Evolutionary conservation across 495 filamentous ascomycete species (phyloP).

Genomic region (Penicillium paradoxum): DNA sequence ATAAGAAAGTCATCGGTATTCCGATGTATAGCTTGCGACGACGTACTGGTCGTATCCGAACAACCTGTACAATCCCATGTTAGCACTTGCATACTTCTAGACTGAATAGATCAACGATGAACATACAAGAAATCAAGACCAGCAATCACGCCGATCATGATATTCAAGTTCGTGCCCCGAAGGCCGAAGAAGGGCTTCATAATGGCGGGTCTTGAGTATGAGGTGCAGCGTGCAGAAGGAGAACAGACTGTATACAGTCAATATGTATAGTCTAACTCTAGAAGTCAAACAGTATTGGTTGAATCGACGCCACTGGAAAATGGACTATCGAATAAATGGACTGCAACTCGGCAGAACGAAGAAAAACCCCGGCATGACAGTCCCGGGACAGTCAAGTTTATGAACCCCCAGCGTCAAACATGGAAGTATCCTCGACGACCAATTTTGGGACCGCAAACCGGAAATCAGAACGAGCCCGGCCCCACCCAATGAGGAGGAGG

Average conservation of each 20-base stretch:
- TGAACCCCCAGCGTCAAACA: background rate
- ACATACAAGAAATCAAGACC: slow-evolving; percentile 61
- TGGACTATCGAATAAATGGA: background rate
- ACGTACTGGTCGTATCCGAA: slow-evolving; percentile 37
- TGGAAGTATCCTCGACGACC: background rate
- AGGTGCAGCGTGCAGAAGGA: background rate
- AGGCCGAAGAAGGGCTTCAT: slow-evolving; percentile 54
- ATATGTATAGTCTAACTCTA: slow-evolving; percentile 5
- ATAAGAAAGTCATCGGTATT: background rate
- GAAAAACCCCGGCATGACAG: background rate
- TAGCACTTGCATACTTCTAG: background rate
- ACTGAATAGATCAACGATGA: background rate
- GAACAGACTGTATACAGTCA: slow-evolving; percentile 10
- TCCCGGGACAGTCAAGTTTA: background rate
- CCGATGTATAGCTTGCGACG: too few relatives aligned
- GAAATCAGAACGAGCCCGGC: background rate
- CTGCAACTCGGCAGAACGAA: background rate
- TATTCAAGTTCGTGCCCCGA: slow-evolving; percentile 57
- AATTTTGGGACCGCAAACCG: background rate
- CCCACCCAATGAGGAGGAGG: slow-evolving; percentile 1
- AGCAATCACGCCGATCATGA: slow-evolving; percentile 61
- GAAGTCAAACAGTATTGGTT: background rate
- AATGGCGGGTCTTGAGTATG: slow-evolving; percentile 4
- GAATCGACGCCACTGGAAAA: slow-evolving; percentile 2
- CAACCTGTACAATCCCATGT: slow-evolving; percentile 16